Evolutionary conservation across 768 basidiomycete genomes (phyloP), one percentile per base, ranked within the genome.

Genomic region (Termitomyces titanicus): DNA sequence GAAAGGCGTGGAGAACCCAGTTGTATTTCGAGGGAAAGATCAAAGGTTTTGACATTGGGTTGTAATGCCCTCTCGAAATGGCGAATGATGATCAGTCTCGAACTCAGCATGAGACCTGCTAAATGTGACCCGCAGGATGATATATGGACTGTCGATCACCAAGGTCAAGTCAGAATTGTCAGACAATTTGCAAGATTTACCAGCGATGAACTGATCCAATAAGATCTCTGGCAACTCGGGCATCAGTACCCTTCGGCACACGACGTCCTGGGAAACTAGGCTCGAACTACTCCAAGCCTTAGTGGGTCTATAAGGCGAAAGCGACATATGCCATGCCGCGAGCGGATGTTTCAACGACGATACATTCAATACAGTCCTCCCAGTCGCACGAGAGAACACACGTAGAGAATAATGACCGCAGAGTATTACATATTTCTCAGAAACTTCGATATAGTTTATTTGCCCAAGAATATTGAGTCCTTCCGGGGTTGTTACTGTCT

Each of bases 361-460:
- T 5, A 83, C 57, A 31, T 78, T 72, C 44, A 84, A 63, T 6
- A 82, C 72, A 44, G 74, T 63, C 3, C 65, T 64, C 17, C 80
- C 81, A 0, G 72, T 74, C 18, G 67, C 60, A 15, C 85, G 75
- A 25, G 76, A 75, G 57, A 83, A 89, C 9, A 86, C 72, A 9
- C 83, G 75, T 34, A 91, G 62, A 9, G 72, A 66, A 18, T 61
- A 58, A 1, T 63, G 63, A 5, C 81, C 80, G 46, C 84, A 87
- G 25, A 92, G 66, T 60, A 91, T 83, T 0, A 82, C 79, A 63
- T 86, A 79, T 8, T 70, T 67, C 42, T 74, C 70, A 51, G 77
- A 79, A 53, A 91, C 68, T 60, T 92, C 89, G 33, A 90, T 86
- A 57, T 89, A 90, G 50, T 73, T 73, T 52, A 88, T 74, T 11